Conservation (phyloP, 2,329 filamentous ascomycete species). For the Aspergillus ochraceoroseus region DNA sequence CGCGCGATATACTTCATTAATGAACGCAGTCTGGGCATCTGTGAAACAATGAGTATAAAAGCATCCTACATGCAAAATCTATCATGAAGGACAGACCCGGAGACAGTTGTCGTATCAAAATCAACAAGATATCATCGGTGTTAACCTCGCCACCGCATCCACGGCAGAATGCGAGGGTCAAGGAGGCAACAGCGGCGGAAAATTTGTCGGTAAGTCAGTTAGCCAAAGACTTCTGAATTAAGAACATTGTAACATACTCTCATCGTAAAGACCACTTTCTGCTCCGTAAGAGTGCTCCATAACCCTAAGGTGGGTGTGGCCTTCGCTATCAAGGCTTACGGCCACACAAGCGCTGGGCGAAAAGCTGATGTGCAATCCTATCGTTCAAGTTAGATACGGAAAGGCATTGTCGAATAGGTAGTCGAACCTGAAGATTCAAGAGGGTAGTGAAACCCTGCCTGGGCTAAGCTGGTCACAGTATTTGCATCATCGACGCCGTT, state of each 20-base stretch:
- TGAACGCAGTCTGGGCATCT: constrained; percentile 60
- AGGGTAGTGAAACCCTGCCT: constrained; percentile 71
- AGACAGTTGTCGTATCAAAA: constrained; percentile 52
- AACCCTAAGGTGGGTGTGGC: constrained; percentile 36
- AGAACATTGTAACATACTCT: constrained; percentile 29
- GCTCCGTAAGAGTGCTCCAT: constrained; percentile 42
- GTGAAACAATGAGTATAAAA: constrained; percentile 18
- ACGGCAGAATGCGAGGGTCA: constrained; percentile 53
- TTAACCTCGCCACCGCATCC: constrained; percentile 48
- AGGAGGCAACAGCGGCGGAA: constrained; percentile 55
- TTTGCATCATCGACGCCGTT: constrained; percentile 60
- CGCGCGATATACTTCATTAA: constrained; percentile 63
- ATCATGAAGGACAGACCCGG: constrained; percentile 35
- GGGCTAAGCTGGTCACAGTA: constrained; percentile 64
- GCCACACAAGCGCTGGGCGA: constrained; percentile 45
- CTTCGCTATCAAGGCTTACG: constrained; percentile 37
- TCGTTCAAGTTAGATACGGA: background rate
- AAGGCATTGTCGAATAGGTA: too few relatives aligned
- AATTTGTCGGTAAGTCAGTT: constrained; percentile 29
- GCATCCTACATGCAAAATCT: constrained; percentile 31
- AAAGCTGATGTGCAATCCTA: constrained; percentile 38
- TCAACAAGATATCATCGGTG: constrained; percentile 67
- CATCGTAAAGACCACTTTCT: constrained; percentile 34
- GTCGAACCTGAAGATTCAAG: constrained; percentile 60
- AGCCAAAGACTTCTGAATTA: background rate